These are phyloP conservation scores for Fusarium gaditjirri DNA, from an alignment of 2,329 filamentous ascomycete genomes.

Conservation along the genomic window DNA sequence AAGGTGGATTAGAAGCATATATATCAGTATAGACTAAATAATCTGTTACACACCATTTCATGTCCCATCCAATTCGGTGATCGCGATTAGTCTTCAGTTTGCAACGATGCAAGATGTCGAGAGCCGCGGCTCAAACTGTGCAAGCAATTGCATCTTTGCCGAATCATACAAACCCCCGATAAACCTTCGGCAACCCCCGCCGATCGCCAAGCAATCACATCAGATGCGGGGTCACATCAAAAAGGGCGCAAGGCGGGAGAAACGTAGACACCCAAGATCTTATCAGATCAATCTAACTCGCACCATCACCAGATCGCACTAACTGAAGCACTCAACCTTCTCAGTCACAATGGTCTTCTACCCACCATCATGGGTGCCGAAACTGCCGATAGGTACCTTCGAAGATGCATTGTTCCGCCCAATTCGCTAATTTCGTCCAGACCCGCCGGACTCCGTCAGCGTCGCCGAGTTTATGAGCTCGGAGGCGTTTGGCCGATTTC, in stretches of 20 bases:
- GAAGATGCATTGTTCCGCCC: accelerated
- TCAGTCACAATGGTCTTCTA: not conserved
- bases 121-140: not conserved
- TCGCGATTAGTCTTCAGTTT: no score
- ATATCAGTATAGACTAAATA: conserved; percentile 1
- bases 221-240: not conserved
- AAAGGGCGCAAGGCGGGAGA: not conserved
- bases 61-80: not conserved
- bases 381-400: not conserved
- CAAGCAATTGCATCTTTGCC: not conserved
- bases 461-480: conserved; percentile 80
- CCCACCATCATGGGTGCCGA: conserved; percentile 19
- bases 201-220: not conserved
- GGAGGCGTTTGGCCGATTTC: conserved; percentile 56
- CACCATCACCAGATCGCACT: not conserved
- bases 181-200: not conserved
- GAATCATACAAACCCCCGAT: not conserved
- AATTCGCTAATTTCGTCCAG: not conserved
- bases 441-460: conserved; percentile 49
- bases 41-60: not conserved
- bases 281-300: not conserved
- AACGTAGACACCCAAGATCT: not conserved
- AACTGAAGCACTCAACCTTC: accelerated
- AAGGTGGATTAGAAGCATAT: not conserved
- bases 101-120: accelerated